A percentile compares a stretch with the other conserved stretches of the same genome.
These are phyloP conservation scores for Brettanomyces bruxellensis DNA, from an alignment of 805 yeast genomes.

Conservation along the genomic window DNA sequence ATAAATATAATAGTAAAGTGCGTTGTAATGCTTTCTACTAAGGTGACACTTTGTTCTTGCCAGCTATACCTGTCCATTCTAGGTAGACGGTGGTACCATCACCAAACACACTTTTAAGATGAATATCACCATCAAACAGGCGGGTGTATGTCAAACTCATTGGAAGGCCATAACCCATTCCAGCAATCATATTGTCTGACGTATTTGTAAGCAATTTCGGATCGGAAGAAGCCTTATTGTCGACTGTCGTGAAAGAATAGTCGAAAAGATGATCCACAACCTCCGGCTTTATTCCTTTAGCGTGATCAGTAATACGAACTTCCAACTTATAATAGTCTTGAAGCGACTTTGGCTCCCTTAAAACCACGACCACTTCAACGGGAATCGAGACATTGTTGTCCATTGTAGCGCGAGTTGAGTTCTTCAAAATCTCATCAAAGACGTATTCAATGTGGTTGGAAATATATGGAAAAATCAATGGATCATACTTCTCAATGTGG, in stretches of 20 bases:
- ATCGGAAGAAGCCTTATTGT: slow-evolving; percentile 37
- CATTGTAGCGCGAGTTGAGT: slow-evolving; percentile 80
- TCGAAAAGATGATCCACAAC: slow-evolving; percentile 65
- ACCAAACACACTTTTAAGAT: slow-evolving; percentile 63
- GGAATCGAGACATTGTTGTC: slow-evolving; percentile 50
- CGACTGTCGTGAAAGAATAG: slow-evolving; percentile 79
- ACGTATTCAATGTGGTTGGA: slow-evolving; percentile 85
- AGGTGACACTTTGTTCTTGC: slow-evolving; percentile 1
- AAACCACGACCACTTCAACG: slow-evolving; percentile 37
- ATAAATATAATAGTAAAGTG: too few relatives aligned
- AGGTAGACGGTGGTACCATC: slow-evolving; percentile 75
- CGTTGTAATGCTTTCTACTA: too few relatives aligned
- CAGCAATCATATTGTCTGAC: slow-evolving; percentile 58
- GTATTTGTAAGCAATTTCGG: slow-evolving; percentile 56
- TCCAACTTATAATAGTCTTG: slow-evolving; percentile 35
- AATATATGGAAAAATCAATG: slow-evolving; percentile 65
- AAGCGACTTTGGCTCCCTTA: slow-evolving; percentile 20
- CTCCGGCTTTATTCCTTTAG: slow-evolving; percentile 76
- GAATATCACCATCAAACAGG: slow-evolving; percentile 61
- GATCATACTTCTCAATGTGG: slow-evolving; percentile 8
- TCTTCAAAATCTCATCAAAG: slow-evolving; percentile 77
- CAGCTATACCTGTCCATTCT: slow-evolving; percentile 30
- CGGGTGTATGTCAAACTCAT: slow-evolving; percentile 68
- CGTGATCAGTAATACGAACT: slow-evolving; percentile 74
- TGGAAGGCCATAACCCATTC: slow-evolving; percentile 95